Percentiles rank a stretch among this genome's conserved stretches.
Evolutionary conservation across 805 yeast genomes (phyloP).

Genomic region (Candida rishiriensis): DNA sequence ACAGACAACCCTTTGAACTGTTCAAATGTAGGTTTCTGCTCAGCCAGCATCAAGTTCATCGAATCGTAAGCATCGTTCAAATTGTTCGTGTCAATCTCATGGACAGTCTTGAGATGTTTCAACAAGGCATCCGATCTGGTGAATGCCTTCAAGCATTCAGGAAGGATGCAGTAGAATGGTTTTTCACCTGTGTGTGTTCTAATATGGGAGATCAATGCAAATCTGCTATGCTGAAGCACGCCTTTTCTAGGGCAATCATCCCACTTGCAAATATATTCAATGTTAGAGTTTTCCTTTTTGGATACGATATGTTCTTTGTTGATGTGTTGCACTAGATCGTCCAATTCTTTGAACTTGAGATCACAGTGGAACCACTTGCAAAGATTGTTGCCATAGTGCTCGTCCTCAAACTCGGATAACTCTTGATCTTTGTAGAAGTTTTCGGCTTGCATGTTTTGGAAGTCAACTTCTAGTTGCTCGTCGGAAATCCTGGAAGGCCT

Average conservation of each 20-base stretch:
- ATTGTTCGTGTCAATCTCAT: conserved; percentile 39
- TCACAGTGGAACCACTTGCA: conserved; percentile 39
- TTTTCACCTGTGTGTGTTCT: conserved; percentile 64
- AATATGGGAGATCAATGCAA: conserved; percentile 58
- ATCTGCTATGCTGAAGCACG: conserved; percentile 46
- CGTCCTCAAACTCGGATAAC: conserved; percentile 13
- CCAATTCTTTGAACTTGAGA: conserved; percentile 27
- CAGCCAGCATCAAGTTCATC: conserved; percentile 6
- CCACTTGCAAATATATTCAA: conserved; percentile 57
- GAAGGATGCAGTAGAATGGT: conserved; percentile 61
- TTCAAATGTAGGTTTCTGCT: not conserved
- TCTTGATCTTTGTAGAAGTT: conserved; percentile 9
- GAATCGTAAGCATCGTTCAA: conserved; percentile 18
- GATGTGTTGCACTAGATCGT: conserved; percentile 37
- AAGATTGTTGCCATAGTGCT: conserved; percentile 5
- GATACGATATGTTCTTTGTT: conserved; percentile 33
- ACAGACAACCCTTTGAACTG: not conserved
- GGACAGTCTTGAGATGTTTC: conserved; percentile 59
- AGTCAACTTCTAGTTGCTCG: conserved; percentile 19
- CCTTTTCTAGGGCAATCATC: conserved; percentile 51
- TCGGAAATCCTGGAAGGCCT: conserved; percentile 9
- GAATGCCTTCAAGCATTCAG: conserved; percentile 60
- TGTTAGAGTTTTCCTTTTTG: conserved; percentile 11
- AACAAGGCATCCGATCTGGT: conserved; percentile 59
- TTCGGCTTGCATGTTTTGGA: conserved; percentile 16